These are phyloP conservation scores for Boechera retrofracta DNA, from an alignment of 345 rosid species.

Conservation along the genomic window DNA sequence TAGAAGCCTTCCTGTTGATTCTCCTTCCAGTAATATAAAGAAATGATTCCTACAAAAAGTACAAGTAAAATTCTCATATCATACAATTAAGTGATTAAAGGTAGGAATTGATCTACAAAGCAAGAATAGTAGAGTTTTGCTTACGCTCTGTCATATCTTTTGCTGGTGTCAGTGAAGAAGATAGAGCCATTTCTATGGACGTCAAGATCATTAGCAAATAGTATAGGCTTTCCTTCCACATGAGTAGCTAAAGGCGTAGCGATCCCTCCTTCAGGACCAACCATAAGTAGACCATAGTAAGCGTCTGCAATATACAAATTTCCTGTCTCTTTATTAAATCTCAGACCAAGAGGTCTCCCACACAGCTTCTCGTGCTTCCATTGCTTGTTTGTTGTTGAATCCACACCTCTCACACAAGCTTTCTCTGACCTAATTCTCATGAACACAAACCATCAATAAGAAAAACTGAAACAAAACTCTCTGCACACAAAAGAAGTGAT, in stretches of 20 bases:
- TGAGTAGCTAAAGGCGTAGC: constrained; percentile 84
- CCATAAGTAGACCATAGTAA: constrained; percentile 78
- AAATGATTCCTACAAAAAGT: constrained; percentile 72
- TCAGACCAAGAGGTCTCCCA: constrained; percentile 85
- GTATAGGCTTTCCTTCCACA: constrained; percentile 65
- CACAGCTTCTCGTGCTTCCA: constrained; percentile 90
- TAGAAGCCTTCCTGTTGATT: constrained; percentile 87
- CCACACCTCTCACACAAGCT: constrained; percentile 71
- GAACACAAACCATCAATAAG: constrained; percentile 21
- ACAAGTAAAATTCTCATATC: constrained; percentile 1
- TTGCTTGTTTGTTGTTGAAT: constrained; percentile 87
- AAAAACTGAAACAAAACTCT: constrained; percentile 21
- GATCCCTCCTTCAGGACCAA: constrained; percentile 85
- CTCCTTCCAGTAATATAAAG: constrained; percentile 91
- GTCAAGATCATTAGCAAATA: constrained; percentile 94
- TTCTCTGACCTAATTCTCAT: constrained; percentile 70
- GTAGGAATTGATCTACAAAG: neutral
- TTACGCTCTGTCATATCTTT: constrained; percentile 88
- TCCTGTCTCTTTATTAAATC: constrained; percentile 71
- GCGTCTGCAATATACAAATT: constrained; percentile 91
- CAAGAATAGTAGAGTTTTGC: constrained; percentile 25
- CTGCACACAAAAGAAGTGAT: constrained; percentile 9
- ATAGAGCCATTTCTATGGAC: constrained; percentile 84
- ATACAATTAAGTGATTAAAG: constrained; percentile 7
- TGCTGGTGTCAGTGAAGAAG: constrained; percentile 95